These are phyloP conservation scores for Chamaecyparis obtusa DNA, from an alignment of 75 land plant species.

Conservation along the genomic window DNA sequence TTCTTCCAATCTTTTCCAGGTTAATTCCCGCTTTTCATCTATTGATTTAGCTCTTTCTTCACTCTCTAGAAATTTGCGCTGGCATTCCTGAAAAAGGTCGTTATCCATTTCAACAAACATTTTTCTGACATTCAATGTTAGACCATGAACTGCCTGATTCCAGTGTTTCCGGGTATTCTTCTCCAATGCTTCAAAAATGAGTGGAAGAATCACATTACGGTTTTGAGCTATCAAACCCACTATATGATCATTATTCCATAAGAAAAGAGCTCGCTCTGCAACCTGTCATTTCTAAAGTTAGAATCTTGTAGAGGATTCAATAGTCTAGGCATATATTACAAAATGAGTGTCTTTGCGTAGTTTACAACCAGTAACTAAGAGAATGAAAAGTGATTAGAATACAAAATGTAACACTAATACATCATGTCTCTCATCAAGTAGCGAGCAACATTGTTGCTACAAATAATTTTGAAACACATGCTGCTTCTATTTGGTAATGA, in stretches of 20 bases:
- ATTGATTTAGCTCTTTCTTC: constrained; percentile 39
- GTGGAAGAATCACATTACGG: constrained; percentile 59
- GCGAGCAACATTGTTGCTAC: background rate
- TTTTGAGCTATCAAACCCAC: constrained; percentile 76
- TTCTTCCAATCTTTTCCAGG: constrained; percentile 70
- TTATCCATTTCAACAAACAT: constrained; percentile 85
- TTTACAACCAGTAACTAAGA: background rate
- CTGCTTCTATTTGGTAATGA: no score
- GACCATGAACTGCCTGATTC: constrained; percentile 76
- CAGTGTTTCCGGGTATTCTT: constrained; percentile 71
- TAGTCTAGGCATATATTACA: background rate
- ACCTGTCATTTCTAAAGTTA: constrained; percentile 43
- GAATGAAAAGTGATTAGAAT: background rate
- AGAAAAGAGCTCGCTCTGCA: constrained; percentile 76
- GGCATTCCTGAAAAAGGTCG: constrained; percentile 75
- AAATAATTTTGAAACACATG: background rate
- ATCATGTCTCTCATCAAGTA: background rate
- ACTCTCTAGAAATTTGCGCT: constrained; percentile 47
- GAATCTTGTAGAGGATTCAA: background rate
- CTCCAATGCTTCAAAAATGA: constrained; percentile 69
- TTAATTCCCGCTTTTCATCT: constrained; percentile 55
- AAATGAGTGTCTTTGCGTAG: background rate
- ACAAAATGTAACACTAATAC: background rate
- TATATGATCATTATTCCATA: constrained; percentile 89
- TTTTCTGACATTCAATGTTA: constrained; percentile 69